Evolutionary conservation across 768 basidiomycete genomes (phyloP), one percentile per base, ranked within the genome.

Genomic region (Gloeostereum incarnatum): DNA sequence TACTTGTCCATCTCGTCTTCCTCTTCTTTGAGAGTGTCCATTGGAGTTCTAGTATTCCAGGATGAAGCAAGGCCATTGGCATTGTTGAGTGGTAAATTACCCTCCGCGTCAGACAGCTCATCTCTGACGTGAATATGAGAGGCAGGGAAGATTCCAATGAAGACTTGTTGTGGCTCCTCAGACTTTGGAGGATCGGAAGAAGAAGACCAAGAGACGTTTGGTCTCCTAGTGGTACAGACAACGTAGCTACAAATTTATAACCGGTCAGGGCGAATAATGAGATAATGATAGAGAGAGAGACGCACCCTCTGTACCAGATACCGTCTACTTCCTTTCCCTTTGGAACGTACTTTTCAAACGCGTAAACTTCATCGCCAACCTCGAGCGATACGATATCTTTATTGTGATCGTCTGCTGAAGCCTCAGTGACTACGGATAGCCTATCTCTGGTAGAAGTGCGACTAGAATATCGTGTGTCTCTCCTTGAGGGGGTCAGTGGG

Each of bases 291-390:
- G 11, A 18, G 42, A 13, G 47, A 21, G 36, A 46, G 43, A 75
- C 86, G 58, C 57, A 96, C 86, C 94, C 94, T 64, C 94, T 70
- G 60, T 90, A 97, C 94, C 94, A 98, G 11, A 78, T 59, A 14
- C 81, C 81, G 39, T 86, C 84, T 9, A 74, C 75, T 38, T 87
- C 85, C 52, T 81, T 85, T 41, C 65, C 70, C 36, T 66, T 66
- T 8, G 83, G 81, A 0, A 70, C 79, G 57, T 91, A 93, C 54
- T 81, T 81, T 63, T 98, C 94, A 52, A 97, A 97, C 13, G 92
- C 91, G 60, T 97, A 97, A 23, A 98, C 80, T 55, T 97, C 93
- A 58, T 96, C 93, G 33, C 94, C 94, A 20, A 97, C 84, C 49
- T 96, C 92, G 40, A 98, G 72, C 5, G 81, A 72, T 23, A 90